These are phyloP conservation scores for Puccinia triticina DNA, from an alignment of 1,284 basidiomycete genomes.

Conservation along the genomic window DNA sequence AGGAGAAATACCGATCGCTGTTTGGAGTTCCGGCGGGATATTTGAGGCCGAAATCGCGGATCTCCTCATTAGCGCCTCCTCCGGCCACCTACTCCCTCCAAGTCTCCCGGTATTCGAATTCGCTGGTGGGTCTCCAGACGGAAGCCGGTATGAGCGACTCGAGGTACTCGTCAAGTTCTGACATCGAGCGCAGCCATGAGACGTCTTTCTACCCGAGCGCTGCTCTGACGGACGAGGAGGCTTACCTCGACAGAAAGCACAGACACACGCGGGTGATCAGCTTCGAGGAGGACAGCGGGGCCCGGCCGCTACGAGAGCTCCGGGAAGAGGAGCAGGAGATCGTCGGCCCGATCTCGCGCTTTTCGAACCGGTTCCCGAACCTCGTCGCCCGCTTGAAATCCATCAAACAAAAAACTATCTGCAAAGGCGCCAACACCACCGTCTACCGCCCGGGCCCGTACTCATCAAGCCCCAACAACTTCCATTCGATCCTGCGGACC, in stretches of 20 bases:
- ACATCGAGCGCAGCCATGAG: neutral
- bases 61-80: neutral
- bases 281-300: neutral
- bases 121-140: neutral
- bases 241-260: neutral
- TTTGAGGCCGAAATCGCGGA: slow-evolving; percentile 18
- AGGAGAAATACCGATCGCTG: slow-evolving; percentile 23
- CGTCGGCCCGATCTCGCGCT: neutral
- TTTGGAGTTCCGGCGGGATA: slow-evolving; percentile 34
- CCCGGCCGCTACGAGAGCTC: neutral
- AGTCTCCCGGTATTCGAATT: neutral
- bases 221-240: neutral
- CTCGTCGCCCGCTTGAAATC: slow-evolving; percentile 2
- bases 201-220: neutral
- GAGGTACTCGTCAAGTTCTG: neutral
- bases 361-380: neutral
- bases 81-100: neutral
- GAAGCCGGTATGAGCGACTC: neutral
- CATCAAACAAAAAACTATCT: neutral
- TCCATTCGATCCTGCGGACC: neutral
- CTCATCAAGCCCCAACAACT: neutral
- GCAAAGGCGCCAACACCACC: neutral
- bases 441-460: neutral
- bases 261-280: neutral
- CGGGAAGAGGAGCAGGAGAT: neutral